phyloP scores from a whole-genome alignment of 495 filamentous ascomycete species.

The Neurospora africana region DNA sequence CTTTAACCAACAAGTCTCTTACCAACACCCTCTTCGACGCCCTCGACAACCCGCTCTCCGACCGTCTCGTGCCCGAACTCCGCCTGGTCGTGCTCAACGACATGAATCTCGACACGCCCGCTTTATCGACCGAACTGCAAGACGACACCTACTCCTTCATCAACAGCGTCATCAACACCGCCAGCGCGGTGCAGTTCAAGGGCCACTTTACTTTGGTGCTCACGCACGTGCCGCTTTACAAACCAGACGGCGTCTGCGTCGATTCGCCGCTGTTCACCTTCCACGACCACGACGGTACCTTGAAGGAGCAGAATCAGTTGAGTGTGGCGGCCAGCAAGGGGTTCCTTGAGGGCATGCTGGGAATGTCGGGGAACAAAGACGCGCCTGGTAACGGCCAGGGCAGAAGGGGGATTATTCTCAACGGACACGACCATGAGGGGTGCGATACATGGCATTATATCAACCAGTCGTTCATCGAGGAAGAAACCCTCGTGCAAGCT shows the following conservation, averaged over 20 bases:
- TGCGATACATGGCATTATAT: conserved; percentile 82
- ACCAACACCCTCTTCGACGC: conserved; percentile 26
- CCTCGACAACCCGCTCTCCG: conserved; percentile 21
- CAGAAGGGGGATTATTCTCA: conserved; percentile 60
- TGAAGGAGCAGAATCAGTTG: conserved; percentile 89
- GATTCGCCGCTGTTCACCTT: conserved; percentile 75
- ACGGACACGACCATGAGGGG: conserved; percentile 89
- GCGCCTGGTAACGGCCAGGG: conserved; percentile 48
- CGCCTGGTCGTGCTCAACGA: conserved; percentile 80
- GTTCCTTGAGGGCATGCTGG: conserved; percentile 70
- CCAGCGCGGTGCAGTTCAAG: conserved; percentile 53
- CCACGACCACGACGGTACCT: conserved; percentile 53
- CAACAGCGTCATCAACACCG: conserved; percentile 57
- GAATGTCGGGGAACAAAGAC: conserved; percentile 50
- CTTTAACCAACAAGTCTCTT: conserved; percentile 21
- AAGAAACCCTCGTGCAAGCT: background rate
- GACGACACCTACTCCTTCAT: conserved; percentile 65
- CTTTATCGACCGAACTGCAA: conserved; percentile 52
- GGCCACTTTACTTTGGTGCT: conserved; percentile 70
- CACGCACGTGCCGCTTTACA: conserved; percentile 87
- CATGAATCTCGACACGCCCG: conserved; percentile 83
- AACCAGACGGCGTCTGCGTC: conserved; percentile 68
- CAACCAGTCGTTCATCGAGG: conserved; percentile 32
- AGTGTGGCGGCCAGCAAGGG: conserved; percentile 52
- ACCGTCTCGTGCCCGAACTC: conserved; percentile 48